A percentile compares a stretch with the other conserved stretches of the same genome.
These are phyloP conservation scores for Hansenula sp. DNA, from an alignment of 1,139 yeast genomes.

Conservation along the genomic window DNA sequence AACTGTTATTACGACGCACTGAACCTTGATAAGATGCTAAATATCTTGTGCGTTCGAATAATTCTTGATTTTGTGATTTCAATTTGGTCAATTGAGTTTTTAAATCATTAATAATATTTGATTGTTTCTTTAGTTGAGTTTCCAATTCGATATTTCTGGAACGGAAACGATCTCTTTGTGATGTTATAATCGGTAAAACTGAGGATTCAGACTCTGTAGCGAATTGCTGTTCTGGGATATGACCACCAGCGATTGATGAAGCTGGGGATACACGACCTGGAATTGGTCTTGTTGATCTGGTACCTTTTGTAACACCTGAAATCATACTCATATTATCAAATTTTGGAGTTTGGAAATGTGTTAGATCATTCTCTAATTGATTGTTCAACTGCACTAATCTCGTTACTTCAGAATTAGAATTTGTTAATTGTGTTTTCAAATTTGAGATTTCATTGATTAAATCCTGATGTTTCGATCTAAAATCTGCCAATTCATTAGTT, in stretches of 20 bases:
- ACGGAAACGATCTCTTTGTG: slow-evolving; percentile 91
- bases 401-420: slow-evolving; percentile 33
- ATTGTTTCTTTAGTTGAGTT: slow-evolving; percentile 66
- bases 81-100: slow-evolving; percentile 61
- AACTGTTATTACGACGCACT: slow-evolving; percentile 17
- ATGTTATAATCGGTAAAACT: slow-evolving; percentile 83
- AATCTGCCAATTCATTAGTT: slow-evolving; percentile 30
- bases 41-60: slow-evolving; percentile 80
- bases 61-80: slow-evolving; percentile 70
- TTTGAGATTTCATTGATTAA: slow-evolving; percentile 20
- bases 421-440: slow-evolving; percentile 21
- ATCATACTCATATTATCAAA: slow-evolving; percentile 67
- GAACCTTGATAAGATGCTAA: slow-evolving; percentile 46
- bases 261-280: slow-evolving; percentile 42
- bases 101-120: slow-evolving; percentile 50
- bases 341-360: slow-evolving; percentile 37
- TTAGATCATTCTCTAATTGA: slow-evolving; percentile 72
- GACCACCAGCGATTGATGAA: slow-evolving; percentile 44
- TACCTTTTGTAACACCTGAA: slow-evolving; percentile 51
- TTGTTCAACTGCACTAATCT: slow-evolving; percentile 45
- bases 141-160: slow-evolving; percentile 78
- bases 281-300: slow-evolving; percentile 12
- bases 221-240: slow-evolving; percentile 28
- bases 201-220: slow-evolving; percentile 29
- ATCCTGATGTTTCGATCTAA: slow-evolving; percentile 26